Evolutionary conservation across 2,329 filamentous ascomycete genomes (phyloP).

Genomic region (Elsinoe perseae): DNA sequence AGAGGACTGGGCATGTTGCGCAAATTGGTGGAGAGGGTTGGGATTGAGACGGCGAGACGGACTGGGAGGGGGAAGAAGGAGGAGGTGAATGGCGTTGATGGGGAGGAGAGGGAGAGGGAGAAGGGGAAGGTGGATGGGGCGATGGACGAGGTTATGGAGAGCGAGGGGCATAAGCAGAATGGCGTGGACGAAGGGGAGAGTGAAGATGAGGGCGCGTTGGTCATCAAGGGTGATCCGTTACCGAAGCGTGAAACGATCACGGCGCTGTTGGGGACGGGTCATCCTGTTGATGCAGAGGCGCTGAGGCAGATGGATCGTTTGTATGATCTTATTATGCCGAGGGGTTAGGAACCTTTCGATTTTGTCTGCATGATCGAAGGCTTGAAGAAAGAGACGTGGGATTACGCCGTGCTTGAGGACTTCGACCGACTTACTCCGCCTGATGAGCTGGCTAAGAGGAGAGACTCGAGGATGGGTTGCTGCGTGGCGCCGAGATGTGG

Average conservation of each 20-base stretch:
- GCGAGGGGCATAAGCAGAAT: neutral
- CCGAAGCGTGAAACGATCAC: conserved; percentile 10
- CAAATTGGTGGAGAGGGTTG: conserved; percentile 39
- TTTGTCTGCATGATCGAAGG: neutral
- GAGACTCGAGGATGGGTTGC: too few relatives aligned
- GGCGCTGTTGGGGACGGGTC: conserved; percentile 1
- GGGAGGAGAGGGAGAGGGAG: neutral
- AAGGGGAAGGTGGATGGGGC: neutral
- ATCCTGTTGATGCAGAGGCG: conserved; percentile 9
- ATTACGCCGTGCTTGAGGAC: too few relatives aligned
- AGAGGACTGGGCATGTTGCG: conserved; percentile 42
- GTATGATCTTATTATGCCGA: conserved; percentile 14
- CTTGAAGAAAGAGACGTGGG: too few relatives aligned
- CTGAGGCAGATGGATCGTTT: conserved; percentile 13
- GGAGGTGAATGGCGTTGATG: neutral
- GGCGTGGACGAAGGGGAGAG: neutral
- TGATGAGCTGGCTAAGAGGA: too few relatives aligned
- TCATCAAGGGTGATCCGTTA: conserved; percentile 7
- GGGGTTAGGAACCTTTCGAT: neutral
- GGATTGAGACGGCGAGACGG: neutral
- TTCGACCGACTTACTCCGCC: too few relatives aligned
- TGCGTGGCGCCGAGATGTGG: too few relatives aligned
- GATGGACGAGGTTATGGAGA: neutral
- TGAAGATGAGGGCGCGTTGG: neutral
- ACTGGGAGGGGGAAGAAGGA: neutral